A percentile compares a stretch with the other conserved stretches of the same genome.
Conservation (phyloP, 176 grass and related monocot species). For the Alloteropsis semialata region DNA sequence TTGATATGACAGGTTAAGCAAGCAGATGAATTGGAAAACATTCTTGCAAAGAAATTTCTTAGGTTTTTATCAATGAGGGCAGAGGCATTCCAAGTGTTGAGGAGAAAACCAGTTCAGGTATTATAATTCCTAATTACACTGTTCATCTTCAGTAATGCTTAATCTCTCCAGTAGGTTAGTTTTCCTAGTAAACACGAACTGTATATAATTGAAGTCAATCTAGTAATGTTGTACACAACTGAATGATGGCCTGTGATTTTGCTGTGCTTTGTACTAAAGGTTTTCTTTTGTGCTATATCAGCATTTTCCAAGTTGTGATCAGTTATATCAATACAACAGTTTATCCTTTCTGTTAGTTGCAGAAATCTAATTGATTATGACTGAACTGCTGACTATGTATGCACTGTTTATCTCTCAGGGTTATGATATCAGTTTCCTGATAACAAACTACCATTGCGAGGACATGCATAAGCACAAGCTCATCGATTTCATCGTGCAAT, state of each 20-base stretch:
- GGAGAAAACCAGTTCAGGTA: constrained; percentile 98
- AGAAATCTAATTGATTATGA: not conserved
- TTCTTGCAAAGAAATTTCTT: constrained; percentile 96
- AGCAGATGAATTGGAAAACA: constrained; percentile 97
- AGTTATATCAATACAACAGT: not conserved
- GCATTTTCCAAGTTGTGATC: not conserved
- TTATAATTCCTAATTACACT: not conserved
- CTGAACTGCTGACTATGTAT: not conserved
- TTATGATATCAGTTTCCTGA: constrained; percentile 98
- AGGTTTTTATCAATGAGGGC: constrained; percentile 97
- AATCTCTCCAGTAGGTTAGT: not conserved
- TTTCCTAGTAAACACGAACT: not conserved
- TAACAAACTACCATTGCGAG: no score
- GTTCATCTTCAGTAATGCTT: not conserved
- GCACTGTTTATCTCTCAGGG: constrained; percentile 54
- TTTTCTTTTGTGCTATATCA: not conserved
- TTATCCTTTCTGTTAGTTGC: not conserved
- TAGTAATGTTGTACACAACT: not conserved
- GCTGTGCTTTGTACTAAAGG: not conserved
- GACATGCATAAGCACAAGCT: constrained; percentile 98
- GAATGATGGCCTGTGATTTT: not conserved
- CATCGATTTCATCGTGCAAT: constrained; percentile 98
- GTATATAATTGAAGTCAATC: not conserved
- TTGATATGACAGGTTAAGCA: constrained; percentile 75
- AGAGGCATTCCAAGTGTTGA: constrained; percentile 93